Evolutionary conservation across 2,329 filamentous ascomycete genomes (phyloP).

Genomic region (Claviceps fusiformis): DNA sequence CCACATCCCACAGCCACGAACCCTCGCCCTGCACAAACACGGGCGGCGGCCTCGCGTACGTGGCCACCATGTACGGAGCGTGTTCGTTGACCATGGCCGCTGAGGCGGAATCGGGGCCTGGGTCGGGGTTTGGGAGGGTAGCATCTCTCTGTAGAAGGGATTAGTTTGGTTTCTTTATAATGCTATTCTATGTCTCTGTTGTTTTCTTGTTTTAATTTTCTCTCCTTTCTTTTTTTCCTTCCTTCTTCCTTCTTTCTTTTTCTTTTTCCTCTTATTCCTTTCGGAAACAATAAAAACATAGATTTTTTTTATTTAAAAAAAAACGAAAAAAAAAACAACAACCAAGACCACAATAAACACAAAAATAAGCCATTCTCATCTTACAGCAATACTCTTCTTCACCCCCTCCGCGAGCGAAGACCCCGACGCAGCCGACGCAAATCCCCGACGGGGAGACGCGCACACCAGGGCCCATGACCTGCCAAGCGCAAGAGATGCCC

Average conservation of each 20-base stretch:
- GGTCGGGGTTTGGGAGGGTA: slow-evolving; percentile 53
- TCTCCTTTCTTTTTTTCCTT: neutral
- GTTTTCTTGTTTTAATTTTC: too few relatives aligned
- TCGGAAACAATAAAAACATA: too few relatives aligned
- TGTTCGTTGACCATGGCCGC: slow-evolving; percentile 61
- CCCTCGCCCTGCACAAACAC: slow-evolving; percentile 84
- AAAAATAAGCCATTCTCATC: neutral
- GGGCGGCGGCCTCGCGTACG: slow-evolving; percentile 78
- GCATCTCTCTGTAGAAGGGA: slow-evolving; percentile 15
- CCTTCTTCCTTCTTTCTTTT: neutral
- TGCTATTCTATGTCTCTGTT: too few relatives aligned
- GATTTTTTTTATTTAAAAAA: neutral
- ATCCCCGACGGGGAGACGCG: neutral
- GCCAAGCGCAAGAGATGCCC: slow-evolving; percentile 21
- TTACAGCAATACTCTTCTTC: slow-evolving; percentile 22
- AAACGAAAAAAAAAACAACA: neutral
- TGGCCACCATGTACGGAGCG: slow-evolving; percentile 84
- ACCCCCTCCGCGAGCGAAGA: slow-evolving; percentile 22
- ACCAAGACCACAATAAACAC: too few relatives aligned
- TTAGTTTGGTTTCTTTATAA: neutral
- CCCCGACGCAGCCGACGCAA: slow-evolving; percentile 15
- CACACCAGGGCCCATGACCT: slow-evolving; percentile 8
- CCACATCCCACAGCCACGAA: slow-evolving; percentile 78
- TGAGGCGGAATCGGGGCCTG: slow-evolving; percentile 58
- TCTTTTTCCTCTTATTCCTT: neutral